Evolutionary conservation across 306 rosid genomes (phyloP), one percentile per base, ranked within the genome.

Genomic region (Vicia villosa): DNA sequence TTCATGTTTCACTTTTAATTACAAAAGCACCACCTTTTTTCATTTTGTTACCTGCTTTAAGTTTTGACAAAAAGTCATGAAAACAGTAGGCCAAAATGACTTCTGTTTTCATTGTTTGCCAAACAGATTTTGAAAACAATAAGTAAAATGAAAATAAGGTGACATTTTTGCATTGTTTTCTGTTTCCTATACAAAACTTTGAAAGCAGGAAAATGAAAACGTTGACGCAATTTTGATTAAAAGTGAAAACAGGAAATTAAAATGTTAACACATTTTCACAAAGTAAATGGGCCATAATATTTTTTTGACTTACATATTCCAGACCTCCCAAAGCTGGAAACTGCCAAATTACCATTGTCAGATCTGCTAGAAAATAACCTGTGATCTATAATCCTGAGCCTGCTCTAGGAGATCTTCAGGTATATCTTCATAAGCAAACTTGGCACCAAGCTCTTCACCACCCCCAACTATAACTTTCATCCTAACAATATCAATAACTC

Each of bases 361-460:
- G 66, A 82, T 92, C 98, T 57, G 98, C 61, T 61, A 89, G 83
- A 79, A 92, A 92, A 80, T 92, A 92, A 32, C 98, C 83, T 77
- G 86, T 8, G 95, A 45, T 22, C 85, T 79, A 70, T 88, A 94
- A 40, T 88, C 92, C 61, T 76, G 84, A 56, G 98, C 97, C 68
- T 72, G 82, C 64, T 90, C 87, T 77, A 80, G 73, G 77, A 94
- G 95, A 78, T 87, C 85, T 38, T 20, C 75, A 19, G 97, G 97
- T 80, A 94, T 90, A 60, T 90, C 97, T 66, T 67, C 84, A 52
- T 87, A 84, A 5, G 24, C 54, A 83, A 94, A 94, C 84, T 87
- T 90, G 22, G 97, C 98, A 69, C 98, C 98, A 68, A 90, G 82
- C 75, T 90, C 96, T 85, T 94, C 98, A 57, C 98, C 98, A 9